These are phyloP conservation scores for Trichoderma reesei DNA, from an alignment of 495 filamentous ascomycete genomes.

Conservation along the genomic window DNA sequence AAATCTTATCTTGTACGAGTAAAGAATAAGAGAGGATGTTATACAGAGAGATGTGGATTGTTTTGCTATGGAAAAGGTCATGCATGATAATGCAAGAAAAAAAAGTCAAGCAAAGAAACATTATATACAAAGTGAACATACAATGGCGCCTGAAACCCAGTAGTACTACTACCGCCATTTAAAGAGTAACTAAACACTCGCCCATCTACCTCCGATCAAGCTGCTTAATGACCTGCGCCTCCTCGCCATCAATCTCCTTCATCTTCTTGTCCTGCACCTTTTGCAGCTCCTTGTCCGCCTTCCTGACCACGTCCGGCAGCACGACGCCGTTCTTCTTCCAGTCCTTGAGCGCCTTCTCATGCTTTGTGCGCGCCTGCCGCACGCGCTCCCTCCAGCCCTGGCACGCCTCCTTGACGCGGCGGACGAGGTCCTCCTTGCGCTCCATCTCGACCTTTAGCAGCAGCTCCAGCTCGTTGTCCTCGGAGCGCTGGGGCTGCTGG, in stretches of 20 bases:
- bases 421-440: slow-evolving; percentile 51
- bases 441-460: slow-evolving; percentile 57
- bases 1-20: slow-evolving; percentile 9
- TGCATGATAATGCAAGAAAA: neutral
- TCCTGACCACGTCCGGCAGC: slow-evolving; percentile 55
- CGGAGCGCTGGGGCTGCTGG: slow-evolving; percentile 61
- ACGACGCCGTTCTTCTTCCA: slow-evolving; percentile 50
- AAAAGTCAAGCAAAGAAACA: neutral
- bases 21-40: neutral
- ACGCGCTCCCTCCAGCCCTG: slow-evolving; percentile 54
- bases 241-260: slow-evolving; percentile 54
- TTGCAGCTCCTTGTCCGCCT: slow-evolving; percentile 59
- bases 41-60: neutral
- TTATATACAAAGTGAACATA: no score
- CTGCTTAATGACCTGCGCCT: slow-evolving; percentile 21
- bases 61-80: neutral
- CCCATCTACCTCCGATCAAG: neutral
- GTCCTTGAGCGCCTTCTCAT: slow-evolving; percentile 55
- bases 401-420: slow-evolving; percentile 44
- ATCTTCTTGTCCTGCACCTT: slow-evolving; percentile 63
- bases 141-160: no score
- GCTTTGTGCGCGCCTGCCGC: slow-evolving; percentile 39
- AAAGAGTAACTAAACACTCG: no score
- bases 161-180: no score
- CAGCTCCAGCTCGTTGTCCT: slow-evolving; percentile 60